A percentile compares a stretch with the other conserved stretches of the same genome.
Conservation (phyloP, 257 asterid genomes). For the Capsicum pubescens region DNA sequence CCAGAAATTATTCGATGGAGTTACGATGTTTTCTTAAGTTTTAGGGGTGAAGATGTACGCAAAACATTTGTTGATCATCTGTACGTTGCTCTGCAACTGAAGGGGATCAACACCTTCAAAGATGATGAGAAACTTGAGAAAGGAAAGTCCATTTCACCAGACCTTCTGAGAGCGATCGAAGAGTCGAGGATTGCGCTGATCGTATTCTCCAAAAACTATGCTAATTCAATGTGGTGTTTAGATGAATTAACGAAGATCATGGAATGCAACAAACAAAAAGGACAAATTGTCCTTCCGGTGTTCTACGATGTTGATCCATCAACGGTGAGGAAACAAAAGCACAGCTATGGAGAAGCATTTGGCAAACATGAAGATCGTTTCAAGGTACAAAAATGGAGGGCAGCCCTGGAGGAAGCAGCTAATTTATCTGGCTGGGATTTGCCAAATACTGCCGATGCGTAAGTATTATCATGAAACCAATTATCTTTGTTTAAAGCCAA, state of each 20-base stretch:
- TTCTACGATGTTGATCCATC: neutral
- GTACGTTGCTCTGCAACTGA: neutral
- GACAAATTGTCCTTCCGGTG: neutral
- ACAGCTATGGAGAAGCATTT: neutral
- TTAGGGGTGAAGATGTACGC: neutral
- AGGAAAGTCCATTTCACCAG: neutral
- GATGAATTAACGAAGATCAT: neutral
- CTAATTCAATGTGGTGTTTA: neutral
- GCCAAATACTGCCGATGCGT: neutral
- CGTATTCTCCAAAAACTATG: neutral
- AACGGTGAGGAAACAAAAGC: neutral
- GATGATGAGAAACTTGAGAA: neutral
- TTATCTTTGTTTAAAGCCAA: too few relatives aligned
- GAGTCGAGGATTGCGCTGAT: neutral
- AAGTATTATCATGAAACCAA: neutral
- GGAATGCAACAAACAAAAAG: neutral
- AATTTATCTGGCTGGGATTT: neutral
- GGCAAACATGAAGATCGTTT: neutral
- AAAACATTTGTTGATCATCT: neutral
- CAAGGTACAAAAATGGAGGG: neutral
- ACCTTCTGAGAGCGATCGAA: neutral
- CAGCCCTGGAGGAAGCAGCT: neutral
- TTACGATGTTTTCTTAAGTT: neutral
- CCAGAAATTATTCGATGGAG: neutral
- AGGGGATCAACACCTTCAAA: neutral